Conservation (phyloP, 2,329 filamentous ascomycete genomes). For the Rhynchosporium secalis region DNA sequence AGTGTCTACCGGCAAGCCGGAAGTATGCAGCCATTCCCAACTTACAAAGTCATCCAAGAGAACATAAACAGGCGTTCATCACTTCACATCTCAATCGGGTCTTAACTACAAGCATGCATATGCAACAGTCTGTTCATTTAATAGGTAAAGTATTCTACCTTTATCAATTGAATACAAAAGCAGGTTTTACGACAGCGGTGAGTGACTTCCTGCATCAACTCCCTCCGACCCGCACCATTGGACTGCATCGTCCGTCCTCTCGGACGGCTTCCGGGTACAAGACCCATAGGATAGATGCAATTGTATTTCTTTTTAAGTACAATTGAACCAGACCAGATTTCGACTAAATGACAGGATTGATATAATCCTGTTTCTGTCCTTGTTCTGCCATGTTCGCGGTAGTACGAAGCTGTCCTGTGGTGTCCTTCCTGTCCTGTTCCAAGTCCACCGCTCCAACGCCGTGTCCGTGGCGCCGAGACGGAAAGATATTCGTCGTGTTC, state of each 20-base stretch:
- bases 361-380: constrained; percentile 3
- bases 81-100: neutral
- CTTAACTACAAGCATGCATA: constrained; percentile 3
- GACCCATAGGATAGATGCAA: neutral
- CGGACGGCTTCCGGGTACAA: constrained; percentile 1
- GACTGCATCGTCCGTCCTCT: neutral
- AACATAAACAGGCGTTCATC: neutral
- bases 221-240: neutral
- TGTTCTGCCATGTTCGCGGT: constrained; percentile 1
- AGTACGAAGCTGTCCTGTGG: neutral
- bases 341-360: neutral
- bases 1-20: constrained; percentile 2
- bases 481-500: constrained; percentile 6
- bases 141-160: neutral
- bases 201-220: constrained; percentile 5
- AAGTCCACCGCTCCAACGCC: constrained; percentile 7
- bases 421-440: neutral
- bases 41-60: neutral
- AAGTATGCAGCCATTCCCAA: neutral
- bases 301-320: constrained; percentile 2
- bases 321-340: constrained; percentile 9
- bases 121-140: constrained; percentile 6
- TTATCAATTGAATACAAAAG: constrained; percentile 4
- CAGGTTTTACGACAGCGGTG: constrained; percentile 8
- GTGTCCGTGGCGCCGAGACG: constrained; percentile 1